phyloP scores from a whole-genome alignment of 805 yeast species.

The Ogataea ramenticola region DNA sequence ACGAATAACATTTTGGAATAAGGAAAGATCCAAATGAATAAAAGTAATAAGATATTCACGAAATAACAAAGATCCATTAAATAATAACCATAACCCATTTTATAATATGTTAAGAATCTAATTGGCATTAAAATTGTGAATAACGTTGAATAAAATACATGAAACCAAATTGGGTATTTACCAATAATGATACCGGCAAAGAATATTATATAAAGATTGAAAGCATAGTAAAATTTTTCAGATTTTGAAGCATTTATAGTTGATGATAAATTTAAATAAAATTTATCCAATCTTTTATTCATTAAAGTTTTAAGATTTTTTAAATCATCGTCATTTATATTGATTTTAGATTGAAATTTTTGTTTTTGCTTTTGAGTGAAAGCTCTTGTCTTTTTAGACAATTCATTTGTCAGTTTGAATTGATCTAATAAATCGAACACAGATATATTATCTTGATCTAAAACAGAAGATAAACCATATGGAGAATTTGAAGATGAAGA shows the following conservation, averaged over 20 bases:
- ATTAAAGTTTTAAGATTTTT: slow-evolving; percentile 16
- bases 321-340: slow-evolving; percentile 21
- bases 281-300: slow-evolving; percentile 25
- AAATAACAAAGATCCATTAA: slow-evolving; percentile 92
- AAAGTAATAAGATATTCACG: slow-evolving; percentile 63
- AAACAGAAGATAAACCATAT: slow-evolving; percentile 11
- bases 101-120: slow-evolving; percentile 74
- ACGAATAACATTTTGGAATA: slow-evolving; percentile 64
- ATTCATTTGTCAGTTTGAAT: slow-evolving; percentile 15
- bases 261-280: slow-evolving; percentile 30
- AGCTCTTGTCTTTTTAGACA: slow-evolving; percentile 17
- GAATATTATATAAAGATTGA: slow-evolving; percentile 62
- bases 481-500: slow-evolving; percentile 1
- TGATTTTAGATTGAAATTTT: slow-evolving; percentile 14
- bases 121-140: slow-evolving; percentile 70
- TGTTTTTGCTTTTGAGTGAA: slow-evolving; percentile 19
- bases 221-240: slow-evolving; percentile 77
- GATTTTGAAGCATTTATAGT: slow-evolving; percentile 39
- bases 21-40: slow-evolving; percentile 82
- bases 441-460: slow-evolving; percentile 18
- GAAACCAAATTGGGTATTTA: slow-evolving; percentile 68
- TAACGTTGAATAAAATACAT: slow-evolving; percentile 60
- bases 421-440: slow-evolving; percentile 26
- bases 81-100: slow-evolving; percentile 73
- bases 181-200: slow-evolving; percentile 73